Percentiles rank a stretch among this genome's conserved stretches.
These are phyloP conservation scores for Neofusicoccum laricinum DNA, from an alignment of 2,329 filamentous ascomycete species.

Conservation along the genomic window DNA sequence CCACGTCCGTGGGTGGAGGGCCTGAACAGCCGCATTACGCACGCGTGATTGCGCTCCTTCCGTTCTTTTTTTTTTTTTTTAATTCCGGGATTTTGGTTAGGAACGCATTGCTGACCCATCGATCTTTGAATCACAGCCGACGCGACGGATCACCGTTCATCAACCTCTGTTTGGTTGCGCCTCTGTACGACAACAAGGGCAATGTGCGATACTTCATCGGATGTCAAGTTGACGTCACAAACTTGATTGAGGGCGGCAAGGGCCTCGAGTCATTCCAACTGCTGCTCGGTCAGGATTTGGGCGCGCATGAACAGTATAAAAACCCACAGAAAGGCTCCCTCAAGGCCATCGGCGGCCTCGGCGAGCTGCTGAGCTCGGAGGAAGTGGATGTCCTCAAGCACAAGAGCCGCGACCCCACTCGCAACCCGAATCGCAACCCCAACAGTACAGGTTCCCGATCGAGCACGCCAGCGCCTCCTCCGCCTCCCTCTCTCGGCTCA, in stretches of 20 bases:
- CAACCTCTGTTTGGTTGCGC: slow-evolving; percentile 68
- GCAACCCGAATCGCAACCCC: slow-evolving; percentile 34
- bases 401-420: slow-evolving; percentile 53
- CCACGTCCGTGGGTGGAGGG: neutral
- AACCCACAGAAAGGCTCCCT: slow-evolving; percentile 22
- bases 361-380: slow-evolving; percentile 33
- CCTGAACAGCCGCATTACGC: neutral
- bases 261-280: slow-evolving; percentile 60
- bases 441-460: slow-evolving; percentile 36
- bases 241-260: slow-evolving; percentile 62
- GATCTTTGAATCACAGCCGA: slow-evolving; percentile 41
- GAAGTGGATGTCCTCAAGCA: slow-evolving; percentile 51
- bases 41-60: neutral
- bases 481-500: slow-evolving; percentile 41
- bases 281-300: slow-evolving; percentile 36
- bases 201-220: slow-evolving; percentile 65
- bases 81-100: neutral
- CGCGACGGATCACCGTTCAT: slow-evolving; percentile 70
- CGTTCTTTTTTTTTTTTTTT: neutral
- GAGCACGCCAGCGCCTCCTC: slow-evolving; percentile 57
- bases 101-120: neutral
- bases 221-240: slow-evolving; percentile 68
- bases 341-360: slow-evolving; percentile 25
- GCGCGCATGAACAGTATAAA: neutral
- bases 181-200: slow-evolving; percentile 64